These are phyloP conservation scores for Borealophlyctis nickersoniae DNA, from an alignment of 192 early-diverging fungal species.

Conservation along the genomic window DNA sequence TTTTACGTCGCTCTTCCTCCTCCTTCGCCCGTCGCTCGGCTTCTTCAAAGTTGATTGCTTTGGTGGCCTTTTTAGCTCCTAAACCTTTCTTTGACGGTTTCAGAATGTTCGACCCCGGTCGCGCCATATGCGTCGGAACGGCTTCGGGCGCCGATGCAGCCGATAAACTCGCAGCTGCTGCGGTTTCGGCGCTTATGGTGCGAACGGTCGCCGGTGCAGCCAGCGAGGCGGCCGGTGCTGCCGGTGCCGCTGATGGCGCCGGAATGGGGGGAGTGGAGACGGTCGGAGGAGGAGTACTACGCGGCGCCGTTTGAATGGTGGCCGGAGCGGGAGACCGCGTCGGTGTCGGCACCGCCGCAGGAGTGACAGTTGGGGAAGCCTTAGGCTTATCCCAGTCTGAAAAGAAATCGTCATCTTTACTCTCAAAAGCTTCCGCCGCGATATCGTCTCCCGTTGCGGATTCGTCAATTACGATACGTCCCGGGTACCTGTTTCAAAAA, in stretches of 20 bases:
- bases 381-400: constrained; percentile 52
- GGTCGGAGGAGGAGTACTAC: constrained; percentile 10
- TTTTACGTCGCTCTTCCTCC: constrained; percentile 63
- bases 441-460: constrained; percentile 18
- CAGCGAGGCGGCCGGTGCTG: constrained; percentile 20
- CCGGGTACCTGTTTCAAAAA: constrained; percentile 27
- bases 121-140: constrained; percentile 3
- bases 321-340: constrained; percentile 13
- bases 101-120: constrained; percentile 27
- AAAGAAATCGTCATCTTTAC: constrained; percentile 63
- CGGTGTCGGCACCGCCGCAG: constrained; percentile 41
- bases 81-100: constrained; percentile 59
- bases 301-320: constrained; percentile 9
- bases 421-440: constrained; percentile 16
- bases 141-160: constrained; percentile 9
- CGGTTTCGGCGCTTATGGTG: constrained; percentile 28
- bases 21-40: constrained; percentile 85
- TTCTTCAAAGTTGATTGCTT: constrained; percentile 86
- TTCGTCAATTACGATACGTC: constrained; percentile 41
- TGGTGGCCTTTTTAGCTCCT: constrained; percentile 85
- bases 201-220: constrained; percentile 14
- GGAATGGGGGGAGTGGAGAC: constrained; percentile 12
- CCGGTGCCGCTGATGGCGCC: too few species aligned
- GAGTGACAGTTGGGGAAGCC: constrained; percentile 31
- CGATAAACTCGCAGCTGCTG: constrained; percentile 22